Conservation (phyloP, 306 rosid genomes). For the Quercus variabilis region DNA sequence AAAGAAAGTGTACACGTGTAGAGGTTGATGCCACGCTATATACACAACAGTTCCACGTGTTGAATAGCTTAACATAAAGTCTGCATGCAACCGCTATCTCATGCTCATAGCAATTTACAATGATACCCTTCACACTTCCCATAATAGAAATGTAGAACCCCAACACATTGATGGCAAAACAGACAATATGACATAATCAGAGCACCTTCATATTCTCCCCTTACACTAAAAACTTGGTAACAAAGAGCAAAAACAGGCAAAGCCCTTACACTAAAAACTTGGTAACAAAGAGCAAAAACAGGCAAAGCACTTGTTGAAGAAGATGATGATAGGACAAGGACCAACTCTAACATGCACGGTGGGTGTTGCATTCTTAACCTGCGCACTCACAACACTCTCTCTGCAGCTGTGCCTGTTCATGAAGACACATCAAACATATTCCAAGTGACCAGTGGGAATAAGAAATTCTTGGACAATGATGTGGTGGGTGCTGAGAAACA, state of each 20-base stretch:
- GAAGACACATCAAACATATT: conserved; percentile 22
- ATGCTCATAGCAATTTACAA: not conserved
- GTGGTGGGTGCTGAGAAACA: conserved; percentile 48
- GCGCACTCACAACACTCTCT: conserved; percentile 30
- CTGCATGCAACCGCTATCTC: not conserved
- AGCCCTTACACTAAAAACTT: too few species aligned
- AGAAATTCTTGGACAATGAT: conserved; percentile 20
- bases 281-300: not conserved
- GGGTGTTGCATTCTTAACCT: conserved; percentile 39
- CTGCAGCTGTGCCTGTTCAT: conserved; percentile 10
- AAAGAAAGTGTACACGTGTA: not conserved
- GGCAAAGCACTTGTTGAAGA: not conserved
- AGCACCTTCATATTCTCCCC: too few species aligned
- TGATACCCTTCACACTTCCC: not conserved
- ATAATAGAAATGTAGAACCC: too few species aligned
- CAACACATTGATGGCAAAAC: too few species aligned
- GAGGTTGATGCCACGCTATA: not conserved
- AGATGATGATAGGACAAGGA: not conserved
- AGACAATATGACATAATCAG: too few species aligned
- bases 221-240: too few species aligned
- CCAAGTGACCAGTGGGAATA: conserved; percentile 28
- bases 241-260: not conserved
- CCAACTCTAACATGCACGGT: conserved; percentile 26
- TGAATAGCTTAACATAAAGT: not conserved
- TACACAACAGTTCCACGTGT: not conserved